phyloP scores from a whole-genome alignment of 805 yeast species.

The Wickerhamomyces xylosicus region DNA sequence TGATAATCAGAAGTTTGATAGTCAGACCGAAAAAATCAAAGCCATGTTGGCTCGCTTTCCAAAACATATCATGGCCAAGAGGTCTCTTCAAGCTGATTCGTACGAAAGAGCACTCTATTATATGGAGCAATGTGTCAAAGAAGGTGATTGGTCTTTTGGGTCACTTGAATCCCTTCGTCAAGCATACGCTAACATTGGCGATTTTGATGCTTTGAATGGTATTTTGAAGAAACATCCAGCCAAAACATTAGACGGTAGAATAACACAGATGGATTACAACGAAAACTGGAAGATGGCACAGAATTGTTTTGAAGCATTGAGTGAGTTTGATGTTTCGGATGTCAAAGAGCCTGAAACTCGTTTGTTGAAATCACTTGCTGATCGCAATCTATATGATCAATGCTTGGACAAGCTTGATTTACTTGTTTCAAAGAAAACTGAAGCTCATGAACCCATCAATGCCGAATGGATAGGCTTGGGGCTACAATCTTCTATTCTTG shows the following conservation, averaged over 20 bases:
- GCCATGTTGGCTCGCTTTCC: slow-evolving; percentile 48
- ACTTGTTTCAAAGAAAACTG: slow-evolving; percentile 2
- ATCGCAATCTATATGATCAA: slow-evolving; percentile 67
- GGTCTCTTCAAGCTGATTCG: slow-evolving; percentile 76
- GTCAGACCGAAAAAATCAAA: slow-evolving; percentile 29
- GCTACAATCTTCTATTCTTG: slow-evolving; percentile 60
- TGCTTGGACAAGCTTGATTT: slow-evolving; percentile 14
- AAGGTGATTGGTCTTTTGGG: slow-evolving; percentile 18
- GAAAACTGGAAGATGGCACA: slow-evolving; percentile 84
- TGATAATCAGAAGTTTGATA: slow-evolving; percentile 14
- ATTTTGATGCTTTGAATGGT: slow-evolving; percentile 85
- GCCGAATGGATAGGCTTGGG: slow-evolving; percentile 58
- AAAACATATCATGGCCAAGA: slow-evolving; percentile 56
- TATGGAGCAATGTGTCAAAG: slow-evolving; percentile 64
- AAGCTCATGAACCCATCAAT: slow-evolving; percentile 1
- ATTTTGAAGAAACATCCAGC: slow-evolving; percentile 64
- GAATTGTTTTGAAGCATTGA: slow-evolving; percentile 67
- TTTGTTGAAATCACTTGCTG: slow-evolving; percentile 58
- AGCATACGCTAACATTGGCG: slow-evolving; percentile 82
- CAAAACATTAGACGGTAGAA: slow-evolving; percentile 60
- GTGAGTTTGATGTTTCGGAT: slow-evolving; percentile 26
- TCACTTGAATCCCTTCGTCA: slow-evolving; percentile 48
- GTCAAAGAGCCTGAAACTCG: slow-evolving; percentile 31
- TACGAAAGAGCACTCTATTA: slow-evolving; percentile 83
- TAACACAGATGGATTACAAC: slow-evolving; percentile 72